Base-by-base conservation (phyloP, 108 stramenopile species). In the Stephanodiscus minutulus region DNA sequence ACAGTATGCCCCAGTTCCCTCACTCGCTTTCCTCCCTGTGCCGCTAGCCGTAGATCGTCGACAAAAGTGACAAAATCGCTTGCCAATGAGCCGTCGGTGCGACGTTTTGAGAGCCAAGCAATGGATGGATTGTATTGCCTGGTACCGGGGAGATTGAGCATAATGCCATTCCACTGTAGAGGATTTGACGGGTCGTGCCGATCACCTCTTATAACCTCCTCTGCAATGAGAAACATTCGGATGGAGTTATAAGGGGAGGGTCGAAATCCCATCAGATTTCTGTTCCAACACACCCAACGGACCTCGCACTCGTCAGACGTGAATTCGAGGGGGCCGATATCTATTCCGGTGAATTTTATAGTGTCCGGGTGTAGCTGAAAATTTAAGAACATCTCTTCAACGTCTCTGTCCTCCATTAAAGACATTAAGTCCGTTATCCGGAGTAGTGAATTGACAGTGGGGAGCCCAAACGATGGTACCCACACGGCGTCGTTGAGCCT, bases 311-410 rank as follows among this genome's bases (percentile, higher is more conserved):
- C 33, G 21, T 48, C 25, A 9, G 28, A 31, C 0, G 67, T 59
- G 39, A 61, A 35, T 20, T 61, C 64, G 13, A 63, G 18, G 0
- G 35, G 39, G 22, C 58, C 49, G 0, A 82, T 2, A 37, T 82
- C 71, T 0, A 82, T 27, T 0, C 75, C 81, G 0, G 59, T 50
- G 57, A 41, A 72, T 1, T 29, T 43, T 52, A 59, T 36, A 4
- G 59, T 62, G 7, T 12, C 11, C 2, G 22, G 29, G 21, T 82
- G 57, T 2, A 78, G 52, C 0, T 54, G 18, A 63, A 70, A 81
- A 18, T 81, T 81, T 10, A 73, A 22, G 22, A 82, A 82, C 81
- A 76, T 76, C 17, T 82, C 81, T 0, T 64, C 81, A 3, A 77
- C 52, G 46, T 82, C 76, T 1, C 62, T 48, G 20, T 82, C 81